Evolutionary conservation across 2,329 filamentous ascomycete genomes (phyloP).

Genomic region (Mollisia scopiformis): DNA sequence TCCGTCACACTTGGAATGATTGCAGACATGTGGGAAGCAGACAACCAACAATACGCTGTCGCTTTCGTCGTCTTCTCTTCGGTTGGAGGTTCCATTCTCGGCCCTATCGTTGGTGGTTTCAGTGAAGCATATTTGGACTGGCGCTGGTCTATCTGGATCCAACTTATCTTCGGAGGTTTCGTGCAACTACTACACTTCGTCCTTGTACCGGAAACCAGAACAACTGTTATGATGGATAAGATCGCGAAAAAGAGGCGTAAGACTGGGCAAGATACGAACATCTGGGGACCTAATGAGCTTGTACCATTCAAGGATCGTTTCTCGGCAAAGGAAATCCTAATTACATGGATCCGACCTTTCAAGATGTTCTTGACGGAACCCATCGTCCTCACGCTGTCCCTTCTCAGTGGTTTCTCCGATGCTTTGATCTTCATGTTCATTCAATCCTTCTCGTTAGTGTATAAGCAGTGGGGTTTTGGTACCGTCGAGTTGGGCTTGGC

Average conservation of each 20-base stretch:
- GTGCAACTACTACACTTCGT: slow-evolving; percentile 70
- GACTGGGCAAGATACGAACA: slow-evolving; percentile 53
- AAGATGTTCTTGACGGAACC: slow-evolving; percentile 76
- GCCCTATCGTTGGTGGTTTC: slow-evolving; percentile 79
- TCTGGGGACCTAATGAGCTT: slow-evolving; percentile 77
- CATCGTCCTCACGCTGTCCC: slow-evolving; percentile 70
- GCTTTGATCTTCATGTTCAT: slow-evolving; percentile 80
- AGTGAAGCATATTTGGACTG: slow-evolving; percentile 68
- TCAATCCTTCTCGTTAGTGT: slow-evolving; percentile 70
- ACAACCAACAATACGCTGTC: slow-evolving; percentile 75
- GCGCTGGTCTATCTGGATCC: slow-evolving; percentile 84
- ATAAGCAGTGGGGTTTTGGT: slow-evolving; percentile 67
- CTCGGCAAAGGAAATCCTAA: slow-evolving; percentile 56
- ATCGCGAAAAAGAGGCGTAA: slow-evolving; percentile 77
- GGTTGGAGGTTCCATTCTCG: slow-evolving; percentile 75
- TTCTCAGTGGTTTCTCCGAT: slow-evolving; percentile 74
- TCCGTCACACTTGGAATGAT: slow-evolving; percentile 77
- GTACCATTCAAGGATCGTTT: slow-evolving; percentile 62
- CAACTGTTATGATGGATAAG: slow-evolving; percentile 75
- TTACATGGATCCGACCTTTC: slow-evolving; percentile 67
- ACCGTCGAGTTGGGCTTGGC: slow-evolving; percentile 59
- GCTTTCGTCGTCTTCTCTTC: slow-evolving; percentile 80
- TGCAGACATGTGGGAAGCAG: slow-evolving; percentile 72
- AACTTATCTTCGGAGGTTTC: slow-evolving; percentile 75
- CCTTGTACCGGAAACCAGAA: slow-evolving; percentile 77